Evolutionary conservation across 768 basidiomycete species (phyloP), one percentile per base, ranked within the genome.

Genomic region (Suillus spraguei): DNA sequence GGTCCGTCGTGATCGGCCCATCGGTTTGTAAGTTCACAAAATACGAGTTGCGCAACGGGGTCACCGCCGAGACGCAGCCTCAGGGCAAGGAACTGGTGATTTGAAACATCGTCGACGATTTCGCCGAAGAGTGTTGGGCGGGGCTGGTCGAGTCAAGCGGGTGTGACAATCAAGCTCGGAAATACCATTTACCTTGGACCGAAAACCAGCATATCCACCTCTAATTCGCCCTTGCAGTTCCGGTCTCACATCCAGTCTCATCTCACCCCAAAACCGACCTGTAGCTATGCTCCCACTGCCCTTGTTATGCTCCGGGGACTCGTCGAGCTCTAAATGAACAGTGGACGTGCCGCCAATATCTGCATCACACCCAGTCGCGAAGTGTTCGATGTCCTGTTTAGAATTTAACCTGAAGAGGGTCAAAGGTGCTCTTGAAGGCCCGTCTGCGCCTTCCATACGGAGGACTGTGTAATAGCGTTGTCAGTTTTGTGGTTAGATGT

Each of bases 21-120:
- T 94, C 91, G 3, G 95, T 97, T 74, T 97, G 95, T 53, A 98
- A 79, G 76, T 99, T 98, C 55, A 94, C 90, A 68, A 91, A 96
- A 81, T 95, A 98, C n/a, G 92, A 88, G 67, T 86, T 87, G 65
- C 87, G 85, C 47, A 91, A 91, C 46, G 24, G 88, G 86, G 66
- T 93, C 87, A 3, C 95, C 96, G 32, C 84, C 84, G 64, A 89
- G 85, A 17, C 92, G 88, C 13, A 97, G 77, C 5, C 92, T 88
- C 59, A 99, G 78, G 2, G 88, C 87, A 33, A 99, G 81, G 76
- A 90, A 98, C 20, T 85, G 82, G 72, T 96, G 92, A 44, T 83
- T 79, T 39, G 91, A 90, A 36, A 92, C 86, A 78, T 98, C 95
- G 70, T 97, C 94, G 5, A 82, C 84, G 56, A 93, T 75, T 63